Base-by-base conservation (phyloP, 106 monocot genomes). In the Dendrobium chrysotoxum region DNA sequence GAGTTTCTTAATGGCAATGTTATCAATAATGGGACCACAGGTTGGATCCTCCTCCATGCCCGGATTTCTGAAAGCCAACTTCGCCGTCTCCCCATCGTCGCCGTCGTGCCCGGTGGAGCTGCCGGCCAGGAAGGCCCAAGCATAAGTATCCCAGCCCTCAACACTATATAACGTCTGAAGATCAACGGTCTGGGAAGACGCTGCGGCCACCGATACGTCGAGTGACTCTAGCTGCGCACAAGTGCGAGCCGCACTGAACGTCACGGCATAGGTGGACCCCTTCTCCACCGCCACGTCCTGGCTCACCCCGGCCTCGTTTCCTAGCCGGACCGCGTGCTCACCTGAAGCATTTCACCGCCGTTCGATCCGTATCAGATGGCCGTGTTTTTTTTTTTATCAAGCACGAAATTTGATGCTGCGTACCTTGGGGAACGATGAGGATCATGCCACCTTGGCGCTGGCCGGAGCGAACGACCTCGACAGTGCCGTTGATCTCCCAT, bases 391-490 rank as follows among this genome's bases (percentile, higher is more conserved):
- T 7, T n/a, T 9, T 12, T n/a, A 38, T 35, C 35, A 39, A 13
- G 74, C 10, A 31, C 15, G 70, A 74, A 23, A 8, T 42, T 21
- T 28, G 39, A 74, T 20, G 41, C 17, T 18, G 41, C 16, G n/a
- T 83, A 88, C 94, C 98, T 88, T 95, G 88, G 21, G 98, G 98
- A 70, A 98, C 95, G 26, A 98, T 92, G 30, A 98, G 89, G 71
- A 98, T 94, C 98, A 98, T 95, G 80, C 94, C 91, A 26, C 98
- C 98, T 79, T 98, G 98, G 65, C 88, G 87, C 83, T 98, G 94
- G 28, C 92, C 94, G 7, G 92, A 92, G 45, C 86, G 89, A 28
- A 98, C 77, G 16, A 98, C 86, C 91, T 95, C 94, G 6, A 98
- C 91, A 20, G 92, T 91, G 82, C 98, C 98, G 41, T 88, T 92